Evolutionary conservation across 495 filamentous ascomycete species (phyloP).

Genomic region (Mytilinidion resinicola): DNA sequence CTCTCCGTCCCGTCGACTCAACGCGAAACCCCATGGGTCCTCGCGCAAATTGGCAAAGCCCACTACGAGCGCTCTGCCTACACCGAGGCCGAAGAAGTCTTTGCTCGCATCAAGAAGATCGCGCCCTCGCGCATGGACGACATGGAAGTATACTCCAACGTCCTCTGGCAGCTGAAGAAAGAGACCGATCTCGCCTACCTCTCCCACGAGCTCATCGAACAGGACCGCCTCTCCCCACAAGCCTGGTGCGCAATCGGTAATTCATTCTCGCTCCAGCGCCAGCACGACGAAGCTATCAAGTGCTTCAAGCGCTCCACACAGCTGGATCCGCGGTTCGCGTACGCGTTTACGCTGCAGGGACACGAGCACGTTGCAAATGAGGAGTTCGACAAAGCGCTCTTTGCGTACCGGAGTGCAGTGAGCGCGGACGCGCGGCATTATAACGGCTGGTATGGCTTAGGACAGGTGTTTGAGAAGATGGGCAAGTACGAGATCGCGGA

Average conservation of each 20-base stretch:
- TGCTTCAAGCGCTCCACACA: conserved; percentile 95
- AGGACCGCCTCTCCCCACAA: conserved; percentile 80
- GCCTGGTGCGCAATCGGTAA: conserved; percentile 96
- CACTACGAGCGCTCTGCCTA: conserved; percentile 85
- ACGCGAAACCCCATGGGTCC: conserved; percentile 90
- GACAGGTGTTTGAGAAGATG: conserved; percentile 86
- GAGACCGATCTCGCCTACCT: conserved; percentile 88
- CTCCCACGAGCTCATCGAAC: conserved; percentile 79
- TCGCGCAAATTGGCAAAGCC: conserved; percentile 80
- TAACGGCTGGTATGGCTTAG: conserved; percentile 95
- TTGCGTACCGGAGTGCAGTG: conserved; percentile 75
- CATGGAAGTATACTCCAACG: conserved; percentile 96
- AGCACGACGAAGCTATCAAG: conserved; percentile 88
- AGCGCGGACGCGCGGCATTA: conserved; percentile 83
- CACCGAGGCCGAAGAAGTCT: conserved; percentile 76
- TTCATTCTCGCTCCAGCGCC: conserved; percentile 87
- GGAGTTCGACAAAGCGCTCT: conserved; percentile 89
- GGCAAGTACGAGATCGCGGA: conserved; percentile 88
- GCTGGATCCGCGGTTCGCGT: conserved; percentile 83
- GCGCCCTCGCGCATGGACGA: conserved; percentile 77
- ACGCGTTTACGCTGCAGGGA: conserved; percentile 90
- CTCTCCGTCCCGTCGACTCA: conserved; percentile 62
- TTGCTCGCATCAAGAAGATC: conserved; percentile 64
- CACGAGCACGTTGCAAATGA: conserved; percentile 97
- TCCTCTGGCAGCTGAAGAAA: conserved; percentile 92